Conservation (phyloP, 768 basidiomycete genomes). For the Termitomyces sp. region DNA sequence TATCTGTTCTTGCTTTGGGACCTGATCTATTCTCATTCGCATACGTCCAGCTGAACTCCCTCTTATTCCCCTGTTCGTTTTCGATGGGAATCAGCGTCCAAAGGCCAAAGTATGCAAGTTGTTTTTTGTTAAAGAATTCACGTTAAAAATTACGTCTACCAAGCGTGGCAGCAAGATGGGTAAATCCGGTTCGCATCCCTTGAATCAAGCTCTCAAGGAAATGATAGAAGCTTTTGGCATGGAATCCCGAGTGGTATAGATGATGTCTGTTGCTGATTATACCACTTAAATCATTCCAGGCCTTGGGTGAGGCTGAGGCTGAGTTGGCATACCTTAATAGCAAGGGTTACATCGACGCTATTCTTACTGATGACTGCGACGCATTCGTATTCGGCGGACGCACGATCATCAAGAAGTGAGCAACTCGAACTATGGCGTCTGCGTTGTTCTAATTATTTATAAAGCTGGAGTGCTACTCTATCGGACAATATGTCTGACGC, state of each 20-base stretch:
- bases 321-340: slow-evolving; percentile 42
- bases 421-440: neutral
- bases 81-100: neutral
- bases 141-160: neutral
- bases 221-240: neutral
- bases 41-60: neutral
- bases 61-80: neutral
- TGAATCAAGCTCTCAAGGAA: neutral
- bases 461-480: slow-evolving; percentile 46
- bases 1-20: neutral
- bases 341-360: slow-evolving; percentile 36
- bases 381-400: slow-evolving; percentile 40
- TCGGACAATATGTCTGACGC: slow-evolving; percentile 14
- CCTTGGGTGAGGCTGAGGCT: slow-evolving; percentile 54
- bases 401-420: neutral
- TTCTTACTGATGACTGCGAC: slow-evolving; percentile 46
- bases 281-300: slow-evolving; percentile 17
- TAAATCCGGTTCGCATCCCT: neutral
- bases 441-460: neutral
- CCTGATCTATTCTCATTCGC: neutral
- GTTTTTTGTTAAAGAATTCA: too few relatives aligned
- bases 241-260: neutral
- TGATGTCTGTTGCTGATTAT: too few relatives aligned
- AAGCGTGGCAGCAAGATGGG: neutral
- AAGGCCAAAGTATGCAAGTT: neutral